A percentile compares a stretch with the other conserved stretches of the same genome.
phyloP scores from a whole-genome alignment of 2,329 filamentous ascomycete species.

The Mycogone perniciosa region DNA sequence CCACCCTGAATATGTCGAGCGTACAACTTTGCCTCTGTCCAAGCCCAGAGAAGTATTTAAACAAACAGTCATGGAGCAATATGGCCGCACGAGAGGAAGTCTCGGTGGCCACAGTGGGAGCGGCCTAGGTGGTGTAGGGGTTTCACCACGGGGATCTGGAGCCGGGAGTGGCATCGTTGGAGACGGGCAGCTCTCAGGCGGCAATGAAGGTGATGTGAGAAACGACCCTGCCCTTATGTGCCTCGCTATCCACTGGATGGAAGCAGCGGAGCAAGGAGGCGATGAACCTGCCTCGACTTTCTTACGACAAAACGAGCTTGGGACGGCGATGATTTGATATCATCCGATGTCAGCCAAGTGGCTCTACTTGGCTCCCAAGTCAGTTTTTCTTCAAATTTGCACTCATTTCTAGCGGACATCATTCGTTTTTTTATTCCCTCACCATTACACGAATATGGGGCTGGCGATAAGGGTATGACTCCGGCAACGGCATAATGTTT shows the following conservation, averaged over 20 bases:
- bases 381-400: constrained; percentile 6
- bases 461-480: constrained; percentile 5
- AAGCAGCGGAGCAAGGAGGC: constrained; percentile 76
- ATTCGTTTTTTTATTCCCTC: background rate
- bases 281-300: constrained; percentile 80
- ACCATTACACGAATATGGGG: background rate
- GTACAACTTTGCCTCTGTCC: constrained; percentile 76
- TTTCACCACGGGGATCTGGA: constrained; percentile 18
- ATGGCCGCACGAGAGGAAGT: constrained; percentile 35
- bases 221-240: constrained; percentile 88
- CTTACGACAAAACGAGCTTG: constrained; percentile 59
- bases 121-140: constrained; percentile 20
- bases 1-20: constrained; percentile 75
- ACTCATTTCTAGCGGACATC: background rate
- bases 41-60: constrained; percentile 87
- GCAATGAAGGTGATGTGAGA: constrained; percentile 45
- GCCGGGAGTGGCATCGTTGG: constrained; percentile 15
- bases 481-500: background rate
- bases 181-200: constrained; percentile 19
- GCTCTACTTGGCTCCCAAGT: background rate
- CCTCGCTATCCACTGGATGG: constrained; percentile 96
- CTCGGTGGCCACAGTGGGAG: constrained; percentile 19
- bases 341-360: constrained; percentile 2
- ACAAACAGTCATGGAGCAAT: constrained; percentile 72
- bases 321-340: constrained; percentile 25